Evolutionary conservation across 768 basidiomycete species (phyloP).

Genomic region (Cytidiella melzeri): DNA sequence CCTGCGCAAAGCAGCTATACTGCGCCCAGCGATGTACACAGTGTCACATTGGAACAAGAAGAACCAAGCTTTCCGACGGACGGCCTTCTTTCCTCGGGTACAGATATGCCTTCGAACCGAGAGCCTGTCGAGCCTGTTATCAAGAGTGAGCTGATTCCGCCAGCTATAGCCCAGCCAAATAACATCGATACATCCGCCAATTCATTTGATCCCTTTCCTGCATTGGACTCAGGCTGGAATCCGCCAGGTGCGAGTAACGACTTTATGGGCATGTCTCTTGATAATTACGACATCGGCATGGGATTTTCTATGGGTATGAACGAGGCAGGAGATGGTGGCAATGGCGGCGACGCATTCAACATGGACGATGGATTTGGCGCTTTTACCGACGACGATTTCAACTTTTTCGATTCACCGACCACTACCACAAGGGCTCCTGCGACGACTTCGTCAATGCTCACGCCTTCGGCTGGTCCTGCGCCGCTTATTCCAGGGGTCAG

Average conservation of each 20-base stretch:
- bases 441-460: slow-evolving; percentile 20
- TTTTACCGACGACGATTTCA: slow-evolving; percentile 87
- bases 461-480: slow-evolving; percentile 28
- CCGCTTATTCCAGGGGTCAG: slow-evolving; percentile 28
- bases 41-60: neutral
- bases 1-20: neutral
- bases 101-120: too few species aligned
- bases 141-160: neutral
- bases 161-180: neutral
- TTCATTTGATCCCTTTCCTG: slow-evolving; percentile 18
- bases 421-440: slow-evolving; percentile 16
- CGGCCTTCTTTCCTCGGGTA: neutral
- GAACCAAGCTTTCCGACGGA: too few species aligned
- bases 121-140: neutral
- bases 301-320: slow-evolving; percentile 45
- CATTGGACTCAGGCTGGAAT: slow-evolving; percentile 19
- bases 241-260: slow-evolving; percentile 19
- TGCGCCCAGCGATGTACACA: neutral
- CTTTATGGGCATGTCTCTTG: slow-evolving; percentile 32
- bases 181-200: neutral
- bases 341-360: slow-evolving; percentile 16
- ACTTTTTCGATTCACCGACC: slow-evolving; percentile 70
- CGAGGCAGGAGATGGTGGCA: slow-evolving; percentile 27
- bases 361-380: slow-evolving; percentile 28
- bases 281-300: slow-evolving; percentile 31